Percentiles rank a stretch among this genome's conserved stretches.
These are phyloP conservation scores for Rubia peregrina DNA, from an alignment of 305 asterid genomes.

Conservation along the genomic window DNA sequence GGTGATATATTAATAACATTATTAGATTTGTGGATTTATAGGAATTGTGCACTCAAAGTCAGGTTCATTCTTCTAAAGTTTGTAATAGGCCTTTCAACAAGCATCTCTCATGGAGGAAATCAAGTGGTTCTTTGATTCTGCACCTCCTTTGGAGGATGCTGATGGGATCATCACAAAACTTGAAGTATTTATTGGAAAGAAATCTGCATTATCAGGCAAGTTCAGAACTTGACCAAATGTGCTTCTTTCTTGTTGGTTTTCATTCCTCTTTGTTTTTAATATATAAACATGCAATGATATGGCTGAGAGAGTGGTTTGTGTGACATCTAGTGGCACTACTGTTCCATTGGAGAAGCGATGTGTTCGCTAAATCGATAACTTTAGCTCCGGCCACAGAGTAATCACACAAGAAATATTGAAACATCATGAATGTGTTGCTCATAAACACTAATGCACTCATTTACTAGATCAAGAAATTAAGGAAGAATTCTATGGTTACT, in stretches of 20 bases:
- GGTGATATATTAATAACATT: too few relatives aligned
- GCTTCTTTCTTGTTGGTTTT: background rate
- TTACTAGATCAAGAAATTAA: conserved; percentile 2
- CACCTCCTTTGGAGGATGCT: conserved; percentile 67
- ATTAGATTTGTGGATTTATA: too few relatives aligned
- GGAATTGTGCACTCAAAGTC: background rate
- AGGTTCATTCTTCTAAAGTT: background rate
- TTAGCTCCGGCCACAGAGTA: conserved; percentile 88
- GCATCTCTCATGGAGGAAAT: conserved; percentile 25
- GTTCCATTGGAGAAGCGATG: conserved; percentile 88
- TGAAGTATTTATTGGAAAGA: conserved; percentile 39
- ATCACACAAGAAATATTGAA: conserved; percentile 25
- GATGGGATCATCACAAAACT: conserved; percentile 42
- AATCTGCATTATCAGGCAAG: conserved; percentile 40
- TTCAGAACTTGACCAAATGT: background rate
- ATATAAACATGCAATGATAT: conserved; percentile 34
- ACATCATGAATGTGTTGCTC: background rate
- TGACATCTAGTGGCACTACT: conserved; percentile 95
- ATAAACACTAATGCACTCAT: background rate
- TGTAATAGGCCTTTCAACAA: background rate
- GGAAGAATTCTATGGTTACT: conserved; percentile 31
- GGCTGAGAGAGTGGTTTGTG: conserved; percentile 55
- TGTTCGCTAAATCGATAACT: conserved; percentile 91
- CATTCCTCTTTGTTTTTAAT: conserved; percentile 14
- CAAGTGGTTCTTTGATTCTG: conserved; percentile 64